Percentiles rank a stretch among this genome's conserved stretches.
Conservation (phyloP, 352 stramenopile species). For the Hyaloperonospora arabidopsidis region DNA sequence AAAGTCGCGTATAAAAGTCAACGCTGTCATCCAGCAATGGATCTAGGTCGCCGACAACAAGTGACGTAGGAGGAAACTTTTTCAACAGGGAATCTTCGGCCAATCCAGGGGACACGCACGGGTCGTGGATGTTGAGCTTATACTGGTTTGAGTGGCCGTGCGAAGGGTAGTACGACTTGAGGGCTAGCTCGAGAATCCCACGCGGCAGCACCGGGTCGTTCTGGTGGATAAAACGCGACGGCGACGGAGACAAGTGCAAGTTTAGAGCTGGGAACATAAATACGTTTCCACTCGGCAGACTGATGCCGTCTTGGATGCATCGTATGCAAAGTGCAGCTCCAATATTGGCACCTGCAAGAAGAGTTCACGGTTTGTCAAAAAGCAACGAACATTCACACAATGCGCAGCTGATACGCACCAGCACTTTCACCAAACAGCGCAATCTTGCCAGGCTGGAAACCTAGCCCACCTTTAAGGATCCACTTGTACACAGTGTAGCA, state of each 20-base stretch:
- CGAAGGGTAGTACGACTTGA: constrained; percentile 81
- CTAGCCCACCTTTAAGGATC: constrained; percentile 62
- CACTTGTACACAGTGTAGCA: constrained; percentile 82
- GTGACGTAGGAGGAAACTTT: constrained; percentile 72
- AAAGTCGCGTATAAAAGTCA: constrained; percentile 85
- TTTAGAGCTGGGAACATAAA: constrained; percentile 88
- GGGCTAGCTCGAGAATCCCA: constrained; percentile 66
- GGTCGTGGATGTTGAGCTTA: constrained; percentile 85
- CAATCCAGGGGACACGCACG: constrained; percentile 75
- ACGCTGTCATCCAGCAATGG: constrained; percentile 84
- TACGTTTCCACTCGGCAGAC: constrained; percentile 70
- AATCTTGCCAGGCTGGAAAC: constrained; percentile 61
- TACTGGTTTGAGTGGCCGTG: constrained; percentile 82
- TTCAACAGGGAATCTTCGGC: constrained; percentile 65
- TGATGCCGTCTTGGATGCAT: constrained; percentile 71
- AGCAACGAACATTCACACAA: not conserved
- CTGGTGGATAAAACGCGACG: constrained; percentile 82
- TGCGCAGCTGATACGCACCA: constrained; percentile 28
- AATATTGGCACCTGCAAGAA: constrained; percentile 66
- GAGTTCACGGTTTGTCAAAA: constrained; percentile 1
- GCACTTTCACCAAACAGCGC: constrained; percentile 80
- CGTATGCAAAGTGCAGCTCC: constrained; percentile 76
- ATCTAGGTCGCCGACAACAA: constrained; percentile 82
- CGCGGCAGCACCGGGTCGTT: constrained; percentile 80
- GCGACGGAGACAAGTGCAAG: constrained; percentile 79